Base-by-base conservation (phyloP, 169 alveolate genomes). In the Plasmodium gaboni region DNA sequence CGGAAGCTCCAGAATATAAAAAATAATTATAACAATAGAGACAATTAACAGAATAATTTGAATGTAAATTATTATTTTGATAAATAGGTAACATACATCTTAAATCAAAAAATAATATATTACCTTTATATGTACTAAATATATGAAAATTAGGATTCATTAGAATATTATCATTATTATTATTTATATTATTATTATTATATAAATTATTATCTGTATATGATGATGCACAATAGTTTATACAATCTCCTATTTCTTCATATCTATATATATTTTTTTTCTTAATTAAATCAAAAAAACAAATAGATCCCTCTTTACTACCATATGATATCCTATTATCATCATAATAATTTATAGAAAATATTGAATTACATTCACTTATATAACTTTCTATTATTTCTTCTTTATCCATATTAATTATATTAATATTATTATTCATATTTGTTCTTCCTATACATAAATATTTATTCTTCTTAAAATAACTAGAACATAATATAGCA, bases 81-180 rank as follows among this genome's bases (percentile, higher is more conserved):
- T 65, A 42, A 19, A 78, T 51, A 78, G 89, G 89, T 9, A 26
- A 64, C 10, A 32, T 24, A 48, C 67, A 48, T 51, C 89, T 78
- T 9, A 51, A 78, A 64, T 78, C 89, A 50, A 78, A 64, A 32
- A 64, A 78, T 59, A 78, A 22, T 13, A 65, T n/a, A 51, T 63
- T 78, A 38, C 89, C 89, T 53, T 78, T 78, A 44, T 64, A 65
- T 24, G 89, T 65, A 22, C 89, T 78, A 65, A 78, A 78, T 26
- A 78, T 48, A 65, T 78, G 89, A n/a, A 64, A 8, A 13, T 78
- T 78, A 17, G 26, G 32, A 17, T 65, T 44, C 2, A 15, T 50
- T 5, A 38, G 7, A 38, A 38, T 38, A 38, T 5, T 38, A 38
- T 38, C 10, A 38, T 38, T 38, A 38, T 38, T 38, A 38, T 38